These are phyloP conservation scores for Thinopyrum elongatum DNA, from an alignment of 176 grass and related monocot species.

Conservation along the genomic window DNA sequence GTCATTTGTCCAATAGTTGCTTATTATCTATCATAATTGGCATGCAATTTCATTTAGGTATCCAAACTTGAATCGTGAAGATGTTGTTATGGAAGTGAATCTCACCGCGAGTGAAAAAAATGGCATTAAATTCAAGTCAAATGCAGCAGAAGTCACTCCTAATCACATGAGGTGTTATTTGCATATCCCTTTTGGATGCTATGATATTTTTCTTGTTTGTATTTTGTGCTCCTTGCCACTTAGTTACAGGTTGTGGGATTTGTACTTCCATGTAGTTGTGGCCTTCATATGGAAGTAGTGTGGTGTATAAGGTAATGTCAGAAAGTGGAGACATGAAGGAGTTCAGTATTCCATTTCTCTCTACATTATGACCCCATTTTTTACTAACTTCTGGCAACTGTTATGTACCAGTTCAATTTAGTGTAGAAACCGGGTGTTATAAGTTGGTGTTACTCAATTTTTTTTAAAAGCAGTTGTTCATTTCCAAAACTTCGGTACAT, in stretches of 20 bases:
- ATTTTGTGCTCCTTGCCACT: neutral
- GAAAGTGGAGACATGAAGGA: no score
- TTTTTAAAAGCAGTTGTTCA: no score
- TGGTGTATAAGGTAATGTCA: no score
- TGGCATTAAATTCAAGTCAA: constrained; percentile 53
- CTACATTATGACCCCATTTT: no score
- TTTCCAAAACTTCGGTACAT: no score
- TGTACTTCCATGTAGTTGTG: neutral
- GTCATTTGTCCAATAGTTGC: neutral
- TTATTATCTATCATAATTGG: neutral
- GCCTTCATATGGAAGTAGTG: no score
- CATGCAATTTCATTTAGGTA: constrained; percentile 83
- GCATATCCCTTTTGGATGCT: constrained; percentile 18
- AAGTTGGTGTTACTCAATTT: no score
- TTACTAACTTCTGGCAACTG: no score
- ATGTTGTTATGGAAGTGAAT: constrained; percentile 74
- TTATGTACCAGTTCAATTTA: no score
- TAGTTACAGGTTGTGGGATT: neutral
- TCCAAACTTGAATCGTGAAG: constrained; percentile 45
- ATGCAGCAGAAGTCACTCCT: constrained; percentile 63
- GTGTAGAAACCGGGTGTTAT: no score
- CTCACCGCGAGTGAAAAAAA: constrained; percentile 67
- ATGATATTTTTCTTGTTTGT: constrained; percentile 3
- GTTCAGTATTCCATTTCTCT: no score
- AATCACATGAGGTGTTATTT: constrained; percentile 77